Evolutionary conservation across 371 early-diverging fungal genomes (phyloP).

Genomic region (Choanephora cucurbitarum): DNA sequence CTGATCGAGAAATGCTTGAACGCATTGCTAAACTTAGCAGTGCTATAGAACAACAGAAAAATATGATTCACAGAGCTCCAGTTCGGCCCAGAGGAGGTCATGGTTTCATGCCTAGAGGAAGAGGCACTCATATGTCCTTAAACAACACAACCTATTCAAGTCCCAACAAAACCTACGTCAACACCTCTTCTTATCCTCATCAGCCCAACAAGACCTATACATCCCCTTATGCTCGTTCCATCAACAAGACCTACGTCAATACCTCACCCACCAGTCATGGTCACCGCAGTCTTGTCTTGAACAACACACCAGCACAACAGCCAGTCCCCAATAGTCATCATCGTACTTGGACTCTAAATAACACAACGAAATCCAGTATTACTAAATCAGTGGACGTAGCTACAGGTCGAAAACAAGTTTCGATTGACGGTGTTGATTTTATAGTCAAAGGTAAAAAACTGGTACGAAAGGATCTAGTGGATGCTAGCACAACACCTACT

Average conservation of each 20-base stretch:
- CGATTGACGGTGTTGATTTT: slow-evolving; percentile 46
- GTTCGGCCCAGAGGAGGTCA: background rate
- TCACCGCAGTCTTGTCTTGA: no score
- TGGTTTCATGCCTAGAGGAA: slow-evolving; percentile 16
- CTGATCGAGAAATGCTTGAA: slow-evolving; percentile 37
- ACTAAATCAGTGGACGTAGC: slow-evolving; percentile 13
- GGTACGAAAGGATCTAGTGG: slow-evolving; percentile 36
- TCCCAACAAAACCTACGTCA: no score
- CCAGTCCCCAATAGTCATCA: slow-evolving; percentile 14
- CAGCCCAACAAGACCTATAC: no score
- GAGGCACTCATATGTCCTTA: slow-evolving; percentile 1
- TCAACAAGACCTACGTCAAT: no score
- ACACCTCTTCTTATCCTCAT: no score
- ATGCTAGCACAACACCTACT: slow-evolving; percentile 11
- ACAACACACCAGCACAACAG: no score
- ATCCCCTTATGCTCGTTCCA: no score
- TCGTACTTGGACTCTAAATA: slow-evolving; percentile 14
- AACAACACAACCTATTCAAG: background rate
- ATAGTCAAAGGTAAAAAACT: slow-evolving; percentile 48
- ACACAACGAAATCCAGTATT: slow-evolving; percentile 12
- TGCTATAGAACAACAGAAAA: slow-evolving; percentile 36
- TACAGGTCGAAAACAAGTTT: slow-evolving; percentile 37
- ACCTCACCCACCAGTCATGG: no score
- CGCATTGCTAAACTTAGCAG: slow-evolving; percentile 38
- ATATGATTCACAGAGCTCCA: background rate